Percentiles rank a stretch among this genome's conserved stretches.
These are phyloP conservation scores for Debaryomyces psychrophilus DNA, from an alignment of 1,139 yeast species.

Conservation along the genomic window DNA sequence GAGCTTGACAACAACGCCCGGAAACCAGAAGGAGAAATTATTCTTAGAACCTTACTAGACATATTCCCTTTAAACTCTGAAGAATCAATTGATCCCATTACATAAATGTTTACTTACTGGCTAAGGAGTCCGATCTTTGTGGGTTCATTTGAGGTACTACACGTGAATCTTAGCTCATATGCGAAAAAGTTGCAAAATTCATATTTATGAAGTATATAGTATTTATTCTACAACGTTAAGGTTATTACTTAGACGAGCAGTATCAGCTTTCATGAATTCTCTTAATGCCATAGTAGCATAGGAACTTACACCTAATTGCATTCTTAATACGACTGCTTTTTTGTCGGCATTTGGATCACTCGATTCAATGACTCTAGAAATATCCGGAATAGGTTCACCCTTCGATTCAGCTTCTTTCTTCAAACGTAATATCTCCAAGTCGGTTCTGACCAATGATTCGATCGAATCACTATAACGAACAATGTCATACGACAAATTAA, in stretches of 20 bases:
- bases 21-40: slow-evolving; percentile 26
- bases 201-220: not conserved
- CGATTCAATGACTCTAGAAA: slow-evolving; percentile 40
- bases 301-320: slow-evolving; percentile 83
- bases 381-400: slow-evolving; percentile 26
- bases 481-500: slow-evolving; percentile 61
- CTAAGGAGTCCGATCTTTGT: not conserved
- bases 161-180: not conserved
- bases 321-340: slow-evolving; percentile 71
- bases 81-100: not conserved
- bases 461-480: slow-evolving; percentile 63
- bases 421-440: slow-evolving; percentile 63
- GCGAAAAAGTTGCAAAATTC: slow-evolving; percentile 3
- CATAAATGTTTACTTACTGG: not conserved
- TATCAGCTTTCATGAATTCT: slow-evolving; percentile 84
- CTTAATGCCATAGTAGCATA: slow-evolving; percentile 98
- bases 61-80: slow-evolving; percentile 4
- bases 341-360: slow-evolving; percentile 45
- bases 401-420: slow-evolving; percentile 36
- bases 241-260: slow-evolving; percentile 53
- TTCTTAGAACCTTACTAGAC: slow-evolving; percentile 14
- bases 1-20: slow-evolving; percentile 22
- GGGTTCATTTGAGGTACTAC: not conserved
- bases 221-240: slow-evolving; percentile 16
- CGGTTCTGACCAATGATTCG: slow-evolving; percentile 79